Conservation (phyloP, 192 early-diverging fungal genomes). For the Funneliformis geosporum region DNA sequence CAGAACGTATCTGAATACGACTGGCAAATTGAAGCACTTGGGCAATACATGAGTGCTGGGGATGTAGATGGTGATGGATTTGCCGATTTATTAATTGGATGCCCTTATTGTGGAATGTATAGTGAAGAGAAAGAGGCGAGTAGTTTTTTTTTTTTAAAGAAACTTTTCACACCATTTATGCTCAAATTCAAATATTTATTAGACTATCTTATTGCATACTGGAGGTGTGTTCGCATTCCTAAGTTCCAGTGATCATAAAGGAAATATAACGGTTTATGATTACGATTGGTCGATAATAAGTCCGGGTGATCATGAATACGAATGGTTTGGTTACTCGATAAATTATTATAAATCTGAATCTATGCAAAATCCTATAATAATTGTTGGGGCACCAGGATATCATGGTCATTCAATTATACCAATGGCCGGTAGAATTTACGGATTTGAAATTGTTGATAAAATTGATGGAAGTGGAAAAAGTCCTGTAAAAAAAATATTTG, state of each 20-base stretch:
- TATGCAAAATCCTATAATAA: conserved; percentile 6
- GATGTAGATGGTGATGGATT: conserved; percentile 65
- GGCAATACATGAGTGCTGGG: conserved; percentile 47
- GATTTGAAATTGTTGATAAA: conserved; percentile 29
- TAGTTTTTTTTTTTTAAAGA: neutral
- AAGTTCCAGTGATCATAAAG: conserved; percentile 12
- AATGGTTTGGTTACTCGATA: conserved; percentile 18
- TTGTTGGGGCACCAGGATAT: conserved; percentile 44
- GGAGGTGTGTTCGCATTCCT: conserved; percentile 1
- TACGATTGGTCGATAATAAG: neutral
- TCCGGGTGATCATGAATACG: neutral
- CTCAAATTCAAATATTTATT: neutral
- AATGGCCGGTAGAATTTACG: conserved; percentile 40
- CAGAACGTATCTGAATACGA: neutral
- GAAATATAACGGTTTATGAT: neutral
- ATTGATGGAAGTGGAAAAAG: neutral
- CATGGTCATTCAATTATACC: neutral
- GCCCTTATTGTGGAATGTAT: conserved; percentile 45
- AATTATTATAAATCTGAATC: neutral
- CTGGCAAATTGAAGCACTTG: conserved; percentile 36
- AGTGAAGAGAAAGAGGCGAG: neutral
- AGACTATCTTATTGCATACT: neutral
- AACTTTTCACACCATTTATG: too few relatives aligned
- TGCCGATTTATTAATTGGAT: conserved; percentile 63
- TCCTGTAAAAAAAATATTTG: conserved; percentile 25